Percentiles rank a stretch among this genome's conserved stretches.
phyloP scores from a whole-genome alignment of 106 monocot species.

The Iris macrosiphon region DNA sequence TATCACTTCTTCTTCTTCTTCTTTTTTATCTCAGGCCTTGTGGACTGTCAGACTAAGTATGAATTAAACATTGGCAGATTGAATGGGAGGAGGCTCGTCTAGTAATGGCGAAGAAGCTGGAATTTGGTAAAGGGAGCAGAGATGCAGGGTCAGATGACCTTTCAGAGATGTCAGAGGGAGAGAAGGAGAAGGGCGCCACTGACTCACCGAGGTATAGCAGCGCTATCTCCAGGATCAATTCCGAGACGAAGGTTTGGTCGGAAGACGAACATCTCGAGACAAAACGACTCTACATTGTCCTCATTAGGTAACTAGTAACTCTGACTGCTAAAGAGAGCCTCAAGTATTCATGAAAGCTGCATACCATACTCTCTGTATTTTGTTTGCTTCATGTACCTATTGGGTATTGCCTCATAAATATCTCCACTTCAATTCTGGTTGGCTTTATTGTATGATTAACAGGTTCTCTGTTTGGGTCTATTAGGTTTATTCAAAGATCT shows the following conservation, averaged over 20 bases:
- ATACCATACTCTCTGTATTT: no score
- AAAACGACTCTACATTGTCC: slow-evolving; percentile 50
- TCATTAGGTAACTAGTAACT: slow-evolving; percentile 41
- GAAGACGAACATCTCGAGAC: slow-evolving; percentile 22
- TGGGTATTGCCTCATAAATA: no score
- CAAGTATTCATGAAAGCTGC: no score
- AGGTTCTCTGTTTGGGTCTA: no score
- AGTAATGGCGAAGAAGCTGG: slow-evolving; percentile 19
- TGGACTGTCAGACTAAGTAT: background rate
- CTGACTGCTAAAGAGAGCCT: no score
- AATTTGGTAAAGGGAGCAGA: slow-evolving; percentile 40
- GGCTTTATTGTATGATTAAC: no score
- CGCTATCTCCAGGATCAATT: slow-evolving; percentile 24
- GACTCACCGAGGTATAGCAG: background rate
- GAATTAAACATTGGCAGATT: slow-evolving; percentile 12
- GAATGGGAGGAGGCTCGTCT: slow-evolving; percentile 30
- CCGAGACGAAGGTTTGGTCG: slow-evolving; percentile 29
- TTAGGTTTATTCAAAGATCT: no score
- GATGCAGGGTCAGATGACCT: slow-evolving; percentile 51
- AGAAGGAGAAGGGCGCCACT: slow-evolving; percentile 24
- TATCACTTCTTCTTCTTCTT: background rate
- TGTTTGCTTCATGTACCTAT: no score
- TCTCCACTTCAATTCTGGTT: no score
- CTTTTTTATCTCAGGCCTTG: background rate
- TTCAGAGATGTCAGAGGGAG: slow-evolving; percentile 68